These are phyloP conservation scores for Elaeagnus macrophylla DNA, from an alignment of 306 rosid genomes.

Conservation along the genomic window DNA sequence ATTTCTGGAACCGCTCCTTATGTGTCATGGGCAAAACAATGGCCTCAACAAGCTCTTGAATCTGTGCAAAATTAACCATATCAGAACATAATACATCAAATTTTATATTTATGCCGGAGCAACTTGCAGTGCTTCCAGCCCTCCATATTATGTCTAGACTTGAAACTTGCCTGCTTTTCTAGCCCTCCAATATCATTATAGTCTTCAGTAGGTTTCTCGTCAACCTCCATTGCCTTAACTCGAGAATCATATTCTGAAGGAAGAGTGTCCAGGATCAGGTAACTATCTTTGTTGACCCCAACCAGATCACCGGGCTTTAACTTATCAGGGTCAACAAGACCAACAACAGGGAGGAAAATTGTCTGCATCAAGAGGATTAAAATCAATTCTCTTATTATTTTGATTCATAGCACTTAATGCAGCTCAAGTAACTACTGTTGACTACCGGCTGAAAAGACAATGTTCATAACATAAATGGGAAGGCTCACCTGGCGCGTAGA, in stretches of 20 bases:
- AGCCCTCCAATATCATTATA: conserved; percentile 90
- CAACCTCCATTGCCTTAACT: conserved; percentile 96
- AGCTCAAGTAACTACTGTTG: too few relatives aligned
- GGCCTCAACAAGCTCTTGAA: conserved; percentile 95
- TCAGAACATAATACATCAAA: conserved; percentile 4
- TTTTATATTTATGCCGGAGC: background rate
- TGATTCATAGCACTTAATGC: too few relatives aligned
- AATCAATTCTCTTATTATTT: too few relatives aligned
- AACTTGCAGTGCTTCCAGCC: background rate
- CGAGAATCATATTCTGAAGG: conserved; percentile 96
- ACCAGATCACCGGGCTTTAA: conserved; percentile 94
- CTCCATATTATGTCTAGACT: background rate
- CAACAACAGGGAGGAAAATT: conserved; percentile 89
- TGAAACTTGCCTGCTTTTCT: conserved; percentile 65
- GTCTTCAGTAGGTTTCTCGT: conserved; percentile 96
- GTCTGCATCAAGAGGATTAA: conserved; percentile 42
- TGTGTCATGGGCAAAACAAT: conserved; percentile 97
- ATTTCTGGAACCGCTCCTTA: conserved; percentile 84
- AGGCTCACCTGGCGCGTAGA: conserved; percentile 75
- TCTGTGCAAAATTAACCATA: conserved; percentile 31
- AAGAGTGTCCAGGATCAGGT: conserved; percentile 79
- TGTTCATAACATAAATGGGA: background rate
- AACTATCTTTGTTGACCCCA: conserved; percentile 96
- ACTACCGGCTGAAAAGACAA: background rate
- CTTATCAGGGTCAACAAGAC: conserved; percentile 93